A percentile compares a stretch with the other conserved stretches of the same genome.
Evolutionary conservation across 352 stramenopile genomes (phyloP).

Genomic region (Saprolegnia diclina): DNA sequence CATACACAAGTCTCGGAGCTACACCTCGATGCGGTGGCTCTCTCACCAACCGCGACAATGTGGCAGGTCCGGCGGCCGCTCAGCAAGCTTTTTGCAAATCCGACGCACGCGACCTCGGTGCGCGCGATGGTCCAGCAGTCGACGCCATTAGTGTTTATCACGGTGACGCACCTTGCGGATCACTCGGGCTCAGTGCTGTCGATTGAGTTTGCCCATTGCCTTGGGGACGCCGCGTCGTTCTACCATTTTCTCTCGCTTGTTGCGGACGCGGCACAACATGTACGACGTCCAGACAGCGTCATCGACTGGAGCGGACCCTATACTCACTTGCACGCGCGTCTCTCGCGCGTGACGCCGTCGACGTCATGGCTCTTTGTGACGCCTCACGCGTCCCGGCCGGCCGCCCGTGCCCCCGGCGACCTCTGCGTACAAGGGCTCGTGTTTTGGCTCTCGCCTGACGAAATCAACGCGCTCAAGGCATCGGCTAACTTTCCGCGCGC

Average conservation of each 20-base stretch:
- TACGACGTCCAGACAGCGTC: neutral
- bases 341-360: neutral
- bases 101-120: neutral
- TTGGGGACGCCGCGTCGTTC: conserved; percentile 10
- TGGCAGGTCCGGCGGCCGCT: neutral
- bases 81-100: neutral
- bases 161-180: neutral
- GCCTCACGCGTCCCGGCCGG: neutral
- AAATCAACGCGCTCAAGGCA: neutral
- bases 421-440: neutral
- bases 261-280: neutral
- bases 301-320: neutral
- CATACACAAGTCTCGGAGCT: neutral
- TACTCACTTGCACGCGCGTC: neutral
- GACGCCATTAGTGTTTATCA: neutral
- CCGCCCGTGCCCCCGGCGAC: neutral
- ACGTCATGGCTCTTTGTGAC: conserved; percentile 15
- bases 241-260: conserved; percentile 3
- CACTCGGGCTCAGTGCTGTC: neutral
- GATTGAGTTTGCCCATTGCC: conserved; percentile 6
- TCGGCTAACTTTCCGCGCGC: neutral
- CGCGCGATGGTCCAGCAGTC: neutral
- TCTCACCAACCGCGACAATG: neutral
- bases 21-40: neutral
- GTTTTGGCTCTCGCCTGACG: neutral